Evolutionary conservation across 164 flowering plant species (phyloP).

Genomic region (Liriodendron chinense): DNA sequence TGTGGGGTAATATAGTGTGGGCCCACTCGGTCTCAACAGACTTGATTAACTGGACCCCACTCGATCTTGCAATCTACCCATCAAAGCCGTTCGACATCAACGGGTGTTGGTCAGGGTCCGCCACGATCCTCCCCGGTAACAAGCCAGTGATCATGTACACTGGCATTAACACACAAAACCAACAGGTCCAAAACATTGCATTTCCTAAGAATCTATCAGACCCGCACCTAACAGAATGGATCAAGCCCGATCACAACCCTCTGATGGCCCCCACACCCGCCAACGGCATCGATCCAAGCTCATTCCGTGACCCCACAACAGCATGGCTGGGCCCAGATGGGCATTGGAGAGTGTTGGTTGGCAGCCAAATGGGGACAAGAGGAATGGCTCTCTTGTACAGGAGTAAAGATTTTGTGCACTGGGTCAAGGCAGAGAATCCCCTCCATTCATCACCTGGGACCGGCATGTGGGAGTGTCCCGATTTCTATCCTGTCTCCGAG

Average conservation of each 20-base stretch:
- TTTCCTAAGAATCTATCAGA: conserved; percentile 58
- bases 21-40: conserved; percentile 68
- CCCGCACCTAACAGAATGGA: conserved; percentile 60
- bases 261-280: conserved; percentile 50
- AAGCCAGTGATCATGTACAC: conserved; percentile 64
- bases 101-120: conserved; percentile 75
- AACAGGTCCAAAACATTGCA: conserved; percentile 62
- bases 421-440: conserved; percentile 39
- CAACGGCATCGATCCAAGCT: conserved; percentile 40
- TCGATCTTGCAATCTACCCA: conserved; percentile 46
- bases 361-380: conserved; percentile 32
- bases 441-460: conserved; percentile 34
- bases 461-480: conserved; percentile 88
- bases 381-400: conserved; percentile 55
- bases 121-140: conserved; percentile 51
- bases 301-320: conserved; percentile 78
- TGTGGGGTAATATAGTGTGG: conserved; percentile 76
- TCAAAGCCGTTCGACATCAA: conserved; percentile 39
- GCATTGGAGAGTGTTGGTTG: conserved; percentile 52
- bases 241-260: conserved; percentile 50
- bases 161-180: conserved; percentile 34
- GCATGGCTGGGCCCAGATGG: conserved; percentile 62
- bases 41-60: conserved; percentile 58
- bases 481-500: conserved; percentile 53
- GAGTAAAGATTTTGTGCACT: conserved; percentile 51